These are phyloP conservation scores for Zea luxurians DNA, from an alignment of 176 grass and related monocot genomes.

Conservation along the genomic window DNA sequence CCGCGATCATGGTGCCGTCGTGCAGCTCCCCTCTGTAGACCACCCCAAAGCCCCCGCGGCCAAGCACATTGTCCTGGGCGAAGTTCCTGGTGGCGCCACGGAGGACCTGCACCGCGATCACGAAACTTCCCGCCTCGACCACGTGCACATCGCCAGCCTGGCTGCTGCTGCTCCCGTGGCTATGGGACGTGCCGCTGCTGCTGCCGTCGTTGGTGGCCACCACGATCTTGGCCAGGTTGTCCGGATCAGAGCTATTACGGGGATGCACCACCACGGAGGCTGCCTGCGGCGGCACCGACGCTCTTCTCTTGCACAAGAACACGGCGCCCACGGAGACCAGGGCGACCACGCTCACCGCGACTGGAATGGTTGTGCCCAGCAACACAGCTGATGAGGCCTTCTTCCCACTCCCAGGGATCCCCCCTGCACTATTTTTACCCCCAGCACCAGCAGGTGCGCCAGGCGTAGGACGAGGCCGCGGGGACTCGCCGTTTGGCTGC, in stretches of 20 bases:
- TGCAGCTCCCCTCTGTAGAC: constrained; percentile 89
- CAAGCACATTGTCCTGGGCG: constrained; percentile 73
- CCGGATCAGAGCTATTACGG: constrained; percentile 41
- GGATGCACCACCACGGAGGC: constrained; percentile 63
- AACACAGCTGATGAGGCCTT: constrained; percentile 28
- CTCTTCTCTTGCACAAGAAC: constrained; percentile 44
- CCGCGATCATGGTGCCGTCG: constrained; percentile 83
- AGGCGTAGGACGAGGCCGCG: not conserved
- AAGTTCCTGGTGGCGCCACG: constrained; percentile 70
- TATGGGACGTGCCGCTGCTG: constrained; percentile 33
- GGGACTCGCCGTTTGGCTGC: not conserved
- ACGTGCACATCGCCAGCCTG: constrained; percentile 37
- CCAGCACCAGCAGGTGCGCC: not conserved
- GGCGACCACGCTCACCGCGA: constrained; percentile 37
- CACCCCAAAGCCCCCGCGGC: constrained; percentile 80
- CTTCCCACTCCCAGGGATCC: not conserved
- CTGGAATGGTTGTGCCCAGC: constrained; percentile 45
- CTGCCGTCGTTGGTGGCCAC: constrained; percentile 43
- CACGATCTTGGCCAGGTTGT: constrained; percentile 69
- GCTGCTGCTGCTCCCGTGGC: constrained; percentile 45
- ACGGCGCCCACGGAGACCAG: constrained; percentile 3
- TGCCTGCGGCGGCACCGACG: constrained; percentile 21
- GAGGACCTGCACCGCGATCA: constrained; percentile 78
- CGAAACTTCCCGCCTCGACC: constrained; percentile 61
- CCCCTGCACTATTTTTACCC: not conserved